A percentile compares a stretch with the other conserved stretches of the same genome.
Conservation (phyloP, 768 basidiomycete genomes). For the Trametes gibbosa region DNA sequence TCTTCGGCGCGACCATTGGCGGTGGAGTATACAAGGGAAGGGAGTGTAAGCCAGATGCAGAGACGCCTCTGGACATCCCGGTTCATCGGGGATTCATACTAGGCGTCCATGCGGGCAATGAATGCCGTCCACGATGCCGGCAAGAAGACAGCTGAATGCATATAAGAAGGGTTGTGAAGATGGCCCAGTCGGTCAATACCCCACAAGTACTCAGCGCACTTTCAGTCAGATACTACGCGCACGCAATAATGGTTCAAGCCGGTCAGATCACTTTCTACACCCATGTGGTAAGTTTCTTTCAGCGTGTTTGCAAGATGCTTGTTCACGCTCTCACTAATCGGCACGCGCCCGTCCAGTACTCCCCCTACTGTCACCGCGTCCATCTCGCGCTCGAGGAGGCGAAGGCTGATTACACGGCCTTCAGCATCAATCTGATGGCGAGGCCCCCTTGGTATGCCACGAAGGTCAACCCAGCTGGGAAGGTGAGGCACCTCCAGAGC, state of each 20-base stretch:
- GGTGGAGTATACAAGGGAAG: too few relatives aligned
- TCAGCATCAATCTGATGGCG: slow-evolving; percentile 54
- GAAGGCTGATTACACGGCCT: slow-evolving; percentile 44
- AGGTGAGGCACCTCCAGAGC: slow-evolving; percentile 36
- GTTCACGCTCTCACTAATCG: not conserved
- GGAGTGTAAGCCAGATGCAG: too few relatives aligned
- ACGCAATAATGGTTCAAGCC: slow-evolving; percentile 1
- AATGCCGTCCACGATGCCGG: too few relatives aligned
- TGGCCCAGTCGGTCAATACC: too few relatives aligned
- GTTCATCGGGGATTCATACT: too few relatives aligned
- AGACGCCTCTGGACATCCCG: too few relatives aligned
- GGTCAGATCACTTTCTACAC: slow-evolving; percentile 11
- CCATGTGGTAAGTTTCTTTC: not conserved
- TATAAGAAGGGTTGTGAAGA: too few relatives aligned
- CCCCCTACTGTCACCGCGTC: slow-evolving; percentile 24
- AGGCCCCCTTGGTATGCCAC: slow-evolving; percentile 69
- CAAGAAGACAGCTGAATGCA: too few relatives aligned
- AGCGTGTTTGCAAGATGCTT: not conserved
- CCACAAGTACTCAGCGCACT: too few relatives aligned
- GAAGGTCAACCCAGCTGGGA: slow-evolving; percentile 61
- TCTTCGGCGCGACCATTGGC: too few relatives aligned
- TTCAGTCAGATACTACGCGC: too few relatives aligned
- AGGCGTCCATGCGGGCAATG: too few relatives aligned
- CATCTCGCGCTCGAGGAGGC: slow-evolving; percentile 62
- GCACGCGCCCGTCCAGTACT: not conserved